Evolutionary conservation across 1,284 basidiomycete species (phyloP), one percentile per base, ranked within the genome.

Genomic region (Meira nashicola): DNA sequence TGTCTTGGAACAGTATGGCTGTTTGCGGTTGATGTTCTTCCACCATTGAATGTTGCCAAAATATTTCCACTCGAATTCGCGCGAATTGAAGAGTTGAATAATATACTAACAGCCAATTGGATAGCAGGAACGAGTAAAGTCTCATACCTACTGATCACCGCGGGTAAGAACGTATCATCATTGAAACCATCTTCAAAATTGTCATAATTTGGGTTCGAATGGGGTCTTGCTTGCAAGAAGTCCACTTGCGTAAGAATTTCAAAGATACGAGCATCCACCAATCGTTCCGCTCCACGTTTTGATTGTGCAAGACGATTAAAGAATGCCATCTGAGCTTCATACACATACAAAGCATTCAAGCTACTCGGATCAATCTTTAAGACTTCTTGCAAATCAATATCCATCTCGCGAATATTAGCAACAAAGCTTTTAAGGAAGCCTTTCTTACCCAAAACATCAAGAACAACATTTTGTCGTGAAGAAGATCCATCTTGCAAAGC

Each of bases 301-400:
- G 85, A 88, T 71, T 91, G 87, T 0, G 90, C 86, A 79, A 96
- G 85, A 33, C 90, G 85, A 28, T 88, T 85, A 58, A 97, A 85
- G 65, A 95, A 82, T 0, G 90, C 88, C 83, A 95, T 87, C 79
- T 93, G 92, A 14, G 92, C 86, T 78, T 97, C 94, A 73, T 94
- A 97, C 14, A 97, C 90, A 79, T 95, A 97, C 49, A 94, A 82
- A 0, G 90, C 84, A 73, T 96, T 94, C 19, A 98, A 81, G 63
- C 91, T 89, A 89, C 90, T 88, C 53, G 92, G 91, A 79, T 96
- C 92, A 11, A 91, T 89, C 70, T 87, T 87, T 10, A 97, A 82
- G 15, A 92, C 86, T 21, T 85, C 84, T 73, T 89, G 86, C 62
- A 98, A 79, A n/a, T 86, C 83, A 40, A 81, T 70, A 79, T 97